Base-by-base conservation (phyloP, 2,329 filamentous ascomycete species). In the Talaromyces sp. region DNA sequence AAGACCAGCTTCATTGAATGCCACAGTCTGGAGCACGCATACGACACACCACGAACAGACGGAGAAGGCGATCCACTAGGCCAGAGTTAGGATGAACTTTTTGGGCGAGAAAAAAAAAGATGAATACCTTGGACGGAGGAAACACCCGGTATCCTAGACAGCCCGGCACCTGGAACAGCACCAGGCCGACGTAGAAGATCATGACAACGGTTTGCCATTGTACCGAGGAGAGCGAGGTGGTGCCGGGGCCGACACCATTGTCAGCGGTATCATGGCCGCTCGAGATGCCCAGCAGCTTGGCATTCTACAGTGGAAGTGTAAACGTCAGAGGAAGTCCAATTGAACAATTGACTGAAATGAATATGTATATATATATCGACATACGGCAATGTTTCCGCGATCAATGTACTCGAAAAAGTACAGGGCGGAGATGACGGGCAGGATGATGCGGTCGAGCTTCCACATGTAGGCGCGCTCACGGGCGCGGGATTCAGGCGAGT, bases 391-490 rank as follows among this genome's bases (percentile, higher is more conserved):
- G 28, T 60, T 60, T 11, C 58, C 58, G 15, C 58, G 58, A 19
- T 60, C 52, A 28, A 60, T 53, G 19, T 60, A 60, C 54, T 60
- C 58, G 28, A 60, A 56, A 54, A 60, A 60, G 47, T 60, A 60
- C 28, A 60, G 33, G 27, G 44, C 9, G 13, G 58, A 55, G 9
- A 60, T 54, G 17, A 52, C 52, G 25, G 58, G 58, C 30, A 60
- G 32, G 13, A 60, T 53, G 27, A 60, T 60, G 22, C 7, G 13
- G 30, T 60, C 58, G 22, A 60, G 58, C 52, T 60, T 60, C 19
- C 58, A 19, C 51, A 60, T 30, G 49, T 53, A 53, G 27, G 49
- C 49, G 49, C 49, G 49, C 49, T 53, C 49, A 9, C 49, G 49
- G 28, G 49, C 49, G 49, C 49, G 49, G 13, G 49, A 15, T 30